Percentiles rank a stretch among this genome's conserved stretches.
Evolutionary conservation across 73 alveolate genomes (phyloP).

Genomic region (Tetrahymena thermophila): DNA sequence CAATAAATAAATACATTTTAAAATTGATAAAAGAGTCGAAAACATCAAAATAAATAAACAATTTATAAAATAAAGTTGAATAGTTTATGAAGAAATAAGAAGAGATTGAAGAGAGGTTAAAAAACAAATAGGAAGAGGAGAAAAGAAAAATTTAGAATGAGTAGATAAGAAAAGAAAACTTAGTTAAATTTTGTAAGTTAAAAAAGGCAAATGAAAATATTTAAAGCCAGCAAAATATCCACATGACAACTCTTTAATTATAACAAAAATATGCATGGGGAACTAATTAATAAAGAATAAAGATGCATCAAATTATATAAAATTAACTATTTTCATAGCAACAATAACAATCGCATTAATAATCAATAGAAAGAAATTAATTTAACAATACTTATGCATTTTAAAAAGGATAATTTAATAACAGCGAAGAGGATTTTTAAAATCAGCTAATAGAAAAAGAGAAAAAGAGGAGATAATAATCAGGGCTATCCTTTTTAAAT

Average conservation of each 20-base stretch:
- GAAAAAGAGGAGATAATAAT: not conserved
- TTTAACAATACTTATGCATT: not conserved
- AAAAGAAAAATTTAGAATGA: not conserved
- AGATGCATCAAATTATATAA: not conserved
- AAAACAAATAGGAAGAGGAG: not conserved
- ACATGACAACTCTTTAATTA: not conserved
- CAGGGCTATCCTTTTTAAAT: not conserved
- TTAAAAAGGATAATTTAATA: not conserved
- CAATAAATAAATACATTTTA: not conserved
- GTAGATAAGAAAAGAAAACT: not conserved
- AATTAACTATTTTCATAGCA: not conserved
- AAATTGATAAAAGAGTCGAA: not conserved
- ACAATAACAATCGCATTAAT: not conserved
- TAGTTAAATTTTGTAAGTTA: not conserved
- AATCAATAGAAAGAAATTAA: not conserved
- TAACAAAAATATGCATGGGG: not conserved
- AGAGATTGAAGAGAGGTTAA: not conserved
- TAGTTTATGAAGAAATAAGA: not conserved
- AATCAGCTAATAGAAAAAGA: not conserved
- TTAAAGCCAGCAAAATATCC: not conserved
- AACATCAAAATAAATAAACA: not conserved
- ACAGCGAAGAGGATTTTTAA: not conserved
- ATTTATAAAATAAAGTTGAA: not conserved
- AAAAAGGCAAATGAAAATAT: not conserved
- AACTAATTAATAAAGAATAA: not conserved